These are phyloP conservation scores for Thalassiosira allenii DNA, from an alignment of 352 stramenopile genomes.

Conservation along the genomic window DNA sequence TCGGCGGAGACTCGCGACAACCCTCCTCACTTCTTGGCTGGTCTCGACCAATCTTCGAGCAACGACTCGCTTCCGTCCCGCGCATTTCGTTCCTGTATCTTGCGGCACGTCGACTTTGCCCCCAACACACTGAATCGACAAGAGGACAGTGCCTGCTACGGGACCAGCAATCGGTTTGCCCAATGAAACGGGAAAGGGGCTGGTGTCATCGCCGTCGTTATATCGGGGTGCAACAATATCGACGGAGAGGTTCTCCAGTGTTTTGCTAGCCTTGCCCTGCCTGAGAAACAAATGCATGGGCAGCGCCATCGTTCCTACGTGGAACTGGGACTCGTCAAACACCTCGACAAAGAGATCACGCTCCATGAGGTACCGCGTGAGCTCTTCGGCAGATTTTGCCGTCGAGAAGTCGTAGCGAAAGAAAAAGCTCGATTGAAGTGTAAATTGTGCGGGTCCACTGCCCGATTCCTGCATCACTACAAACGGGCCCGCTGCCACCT, in stretches of 20 bases:
- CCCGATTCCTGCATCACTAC: neutral
- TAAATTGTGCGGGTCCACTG: constrained; percentile 33
- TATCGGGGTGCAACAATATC: constrained; percentile 33
- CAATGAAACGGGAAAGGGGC: neutral
- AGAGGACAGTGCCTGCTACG: constrained; percentile 22
- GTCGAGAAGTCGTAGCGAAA: constrained; percentile 44
- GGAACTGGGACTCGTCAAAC: constrained; percentile 23
- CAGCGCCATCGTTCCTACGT: constrained; percentile 41
- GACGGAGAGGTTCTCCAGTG: constrained; percentile 44
- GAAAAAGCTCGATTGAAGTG: constrained; percentile 16
- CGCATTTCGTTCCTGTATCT: neutral
- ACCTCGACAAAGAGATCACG: constrained; percentile 36
- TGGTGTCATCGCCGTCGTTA: neutral
- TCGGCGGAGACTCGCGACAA: constrained; percentile 7
- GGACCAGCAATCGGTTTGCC: neutral
- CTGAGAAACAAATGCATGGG: constrained; percentile 45
- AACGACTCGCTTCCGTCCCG: constrained; percentile 10
- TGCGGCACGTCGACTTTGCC: neutral
- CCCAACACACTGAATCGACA: constrained; percentile 34
- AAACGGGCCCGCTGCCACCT: constrained; percentile 22
- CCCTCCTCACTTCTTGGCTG: constrained; percentile 18
- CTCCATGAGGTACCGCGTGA: constrained; percentile 35
- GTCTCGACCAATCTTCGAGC: constrained; percentile 34
- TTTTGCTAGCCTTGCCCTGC: constrained; percentile 30
- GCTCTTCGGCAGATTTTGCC: neutral